Base-by-base conservation (phyloP, 148 eudicot species). In the Amaranthus palmeri region DNA sequence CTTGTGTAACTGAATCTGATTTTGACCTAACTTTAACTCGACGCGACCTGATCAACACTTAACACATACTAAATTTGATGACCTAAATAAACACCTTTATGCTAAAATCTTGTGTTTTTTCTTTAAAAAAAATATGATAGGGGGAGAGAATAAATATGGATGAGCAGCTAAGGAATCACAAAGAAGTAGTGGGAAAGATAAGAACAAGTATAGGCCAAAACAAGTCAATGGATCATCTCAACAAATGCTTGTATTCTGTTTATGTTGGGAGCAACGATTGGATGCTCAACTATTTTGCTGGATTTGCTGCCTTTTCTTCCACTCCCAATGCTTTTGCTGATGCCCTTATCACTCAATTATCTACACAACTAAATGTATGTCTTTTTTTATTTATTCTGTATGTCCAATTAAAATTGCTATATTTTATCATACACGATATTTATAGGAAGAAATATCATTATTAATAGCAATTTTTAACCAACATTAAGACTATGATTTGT, bases 231-330 rank as follows among this genome's bases (percentile, higher is more conserved):
- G 6, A 4, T 5, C 17, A 72, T 61, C 52, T 81, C 45, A 70
- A 74, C 44, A 64, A 73, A 18, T 77, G 83, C 15, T 56, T 81
- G 44, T 81, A 81, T 74, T 77, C 83, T 0, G 68, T 81, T 47
- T 77, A 77, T 50, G 80, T 73, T 60, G 83, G 72, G 41, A 76
- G 74, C 42, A 81, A 81, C 17, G 84, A 81, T 45, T 81, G 76
- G 81, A 81, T 78, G 76, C 25, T 77, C 18, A 74, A 81, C 54
- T 81, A 74, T 47, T 78, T 65, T 60, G 58, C 65, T 40, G 58
- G 78, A 60, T 18, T 18, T 64, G 6, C 69, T 4, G 40, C 11
- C 44, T 15, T 49, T 8, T 12, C 47, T 67, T 25, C 36, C 14
- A 77, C 68, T 64, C 75, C 81, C 9, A 70, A 81, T 4, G 54